Conservation (phyloP, 257 asterid genomes). For the Solanum chiquidenum region DNA sequence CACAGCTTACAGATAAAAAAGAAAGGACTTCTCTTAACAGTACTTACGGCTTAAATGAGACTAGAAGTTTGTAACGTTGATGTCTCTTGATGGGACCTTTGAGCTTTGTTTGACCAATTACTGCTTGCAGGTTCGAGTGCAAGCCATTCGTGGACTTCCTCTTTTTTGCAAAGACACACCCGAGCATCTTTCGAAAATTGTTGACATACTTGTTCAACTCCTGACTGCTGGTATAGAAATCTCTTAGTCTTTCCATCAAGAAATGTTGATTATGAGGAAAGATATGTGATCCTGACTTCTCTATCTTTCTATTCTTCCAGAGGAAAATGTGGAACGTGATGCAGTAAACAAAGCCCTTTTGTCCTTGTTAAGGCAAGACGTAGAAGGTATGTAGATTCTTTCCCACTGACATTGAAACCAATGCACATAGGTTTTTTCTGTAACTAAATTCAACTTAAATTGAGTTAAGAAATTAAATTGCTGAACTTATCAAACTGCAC, state of each 20-base stretch:
- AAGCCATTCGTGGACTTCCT: slow-evolving; percentile 95
- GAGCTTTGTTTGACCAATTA: not conserved
- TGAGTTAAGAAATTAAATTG: not conserved
- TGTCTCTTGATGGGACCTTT: not conserved
- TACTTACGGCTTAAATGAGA: not conserved
- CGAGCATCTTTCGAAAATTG: slow-evolving; percentile 82
- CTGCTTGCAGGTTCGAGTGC: slow-evolving; percentile 64
- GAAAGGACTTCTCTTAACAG: not conserved
- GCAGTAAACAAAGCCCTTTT: slow-evolving; percentile 89
- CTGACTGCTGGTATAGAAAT: slow-evolving; percentile 73
- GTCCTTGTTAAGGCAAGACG: slow-evolving; percentile 88
- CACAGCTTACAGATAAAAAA: not conserved
- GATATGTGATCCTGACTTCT: not conserved
- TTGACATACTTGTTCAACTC: slow-evolving; percentile 92
- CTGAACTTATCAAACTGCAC: not conserved
- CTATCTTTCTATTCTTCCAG: slow-evolving; percentile 21
- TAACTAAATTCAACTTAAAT: too few species aligned
- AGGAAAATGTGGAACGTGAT: slow-evolving; percentile 96
- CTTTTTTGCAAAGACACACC: slow-evolving; percentile 98
- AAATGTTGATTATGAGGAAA: not conserved
- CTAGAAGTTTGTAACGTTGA: not conserved
- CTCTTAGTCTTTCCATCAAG: not conserved
- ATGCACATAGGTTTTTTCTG: not conserved
- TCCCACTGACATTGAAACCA: not conserved
- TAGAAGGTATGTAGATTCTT: slow-evolving; percentile 43